These are phyloP conservation scores for Cladobotryum mycophilum DNA, from an alignment of 2,329 filamentous ascomycete species.

Conservation along the genomic window DNA sequence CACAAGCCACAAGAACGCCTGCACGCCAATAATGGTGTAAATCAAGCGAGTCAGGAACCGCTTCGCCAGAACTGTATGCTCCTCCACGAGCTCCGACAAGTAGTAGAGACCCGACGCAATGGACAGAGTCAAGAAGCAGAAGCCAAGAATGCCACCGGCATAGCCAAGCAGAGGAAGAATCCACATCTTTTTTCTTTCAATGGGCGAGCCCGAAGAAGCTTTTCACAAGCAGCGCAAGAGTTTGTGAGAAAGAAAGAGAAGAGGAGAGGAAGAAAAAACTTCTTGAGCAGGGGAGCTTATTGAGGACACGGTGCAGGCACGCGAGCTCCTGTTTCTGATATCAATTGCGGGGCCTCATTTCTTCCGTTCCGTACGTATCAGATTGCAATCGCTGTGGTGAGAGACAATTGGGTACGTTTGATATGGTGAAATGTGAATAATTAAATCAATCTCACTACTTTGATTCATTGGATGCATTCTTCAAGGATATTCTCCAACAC, in stretches of 20 bases:
- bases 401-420: not conserved
- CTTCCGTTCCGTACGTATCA: not conserved
- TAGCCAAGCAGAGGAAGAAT: conserved; percentile 91
- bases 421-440: not conserved
- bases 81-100: conserved; percentile 94
- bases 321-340: not conserved
- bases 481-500: not conserved
- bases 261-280: not conserved
- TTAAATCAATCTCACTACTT: not conserved
- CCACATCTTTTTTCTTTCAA: conserved; percentile 65
- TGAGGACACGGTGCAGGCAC: not conserved
- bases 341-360: not conserved
- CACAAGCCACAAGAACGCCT: conserved; percentile 67
- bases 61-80: conserved; percentile 90
- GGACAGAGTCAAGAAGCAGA: conserved; percentile 87
- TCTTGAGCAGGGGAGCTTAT: not conserved
- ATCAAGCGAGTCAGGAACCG: conserved; percentile 80
- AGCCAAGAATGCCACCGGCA: conserved; percentile 77
- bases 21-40: conserved; percentile 69
- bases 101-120: conserved; percentile 99
- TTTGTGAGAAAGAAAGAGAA: not conserved
- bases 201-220: not conserved
- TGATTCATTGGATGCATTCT: not conserved
- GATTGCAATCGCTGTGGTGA: not conserved
- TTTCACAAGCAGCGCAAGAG: not conserved